Evolutionary conservation across 805 yeast genomes (phyloP).

Genomic region (Wickerhamomyces chambardii): DNA sequence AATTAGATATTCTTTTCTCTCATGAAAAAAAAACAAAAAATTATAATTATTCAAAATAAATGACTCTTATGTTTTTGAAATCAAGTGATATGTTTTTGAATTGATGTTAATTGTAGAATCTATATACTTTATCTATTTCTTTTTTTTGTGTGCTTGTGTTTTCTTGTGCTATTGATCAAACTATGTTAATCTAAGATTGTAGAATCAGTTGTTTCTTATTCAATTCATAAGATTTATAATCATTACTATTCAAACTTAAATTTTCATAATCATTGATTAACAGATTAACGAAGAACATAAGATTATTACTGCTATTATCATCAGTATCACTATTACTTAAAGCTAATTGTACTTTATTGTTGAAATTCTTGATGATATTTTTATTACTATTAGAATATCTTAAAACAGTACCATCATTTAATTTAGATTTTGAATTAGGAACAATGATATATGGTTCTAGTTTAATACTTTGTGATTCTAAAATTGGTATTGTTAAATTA

Average conservation of each 20-base stretch:
- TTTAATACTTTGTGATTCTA: conserved; percentile 4
- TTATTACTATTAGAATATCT: background rate
- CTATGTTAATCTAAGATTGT: too few relatives aligned
- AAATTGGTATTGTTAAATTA: conserved; percentile 11
- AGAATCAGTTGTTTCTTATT: conserved; percentile 3
- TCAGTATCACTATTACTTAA: background rate
- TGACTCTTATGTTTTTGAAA: too few relatives aligned
- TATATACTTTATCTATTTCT: too few relatives aligned
- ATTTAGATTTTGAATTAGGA: background rate
- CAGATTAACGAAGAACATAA: conserved; percentile 12
- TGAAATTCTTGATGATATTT: conserved; percentile 15
- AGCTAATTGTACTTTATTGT: too few relatives aligned
- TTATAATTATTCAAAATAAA: background rate
- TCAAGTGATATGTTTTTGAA: too few relatives aligned
- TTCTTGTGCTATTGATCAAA: too few relatives aligned
- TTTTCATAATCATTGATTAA: conserved; percentile 12
- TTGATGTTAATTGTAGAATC: too few relatives aligned
- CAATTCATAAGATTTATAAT: conserved; percentile 10
- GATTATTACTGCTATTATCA: conserved; percentile 4
- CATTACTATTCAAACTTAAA: conserved; percentile 4
- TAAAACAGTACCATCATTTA: too few relatives aligned
- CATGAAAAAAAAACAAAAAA: background rate
- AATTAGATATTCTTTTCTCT: background rate
- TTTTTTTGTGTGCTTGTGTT: too few relatives aligned
- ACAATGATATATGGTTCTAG: background rate